Evolutionary conservation across 768 basidiomycete genomes (phyloP).

Genomic region (Cantharellus anzutake): DNA sequence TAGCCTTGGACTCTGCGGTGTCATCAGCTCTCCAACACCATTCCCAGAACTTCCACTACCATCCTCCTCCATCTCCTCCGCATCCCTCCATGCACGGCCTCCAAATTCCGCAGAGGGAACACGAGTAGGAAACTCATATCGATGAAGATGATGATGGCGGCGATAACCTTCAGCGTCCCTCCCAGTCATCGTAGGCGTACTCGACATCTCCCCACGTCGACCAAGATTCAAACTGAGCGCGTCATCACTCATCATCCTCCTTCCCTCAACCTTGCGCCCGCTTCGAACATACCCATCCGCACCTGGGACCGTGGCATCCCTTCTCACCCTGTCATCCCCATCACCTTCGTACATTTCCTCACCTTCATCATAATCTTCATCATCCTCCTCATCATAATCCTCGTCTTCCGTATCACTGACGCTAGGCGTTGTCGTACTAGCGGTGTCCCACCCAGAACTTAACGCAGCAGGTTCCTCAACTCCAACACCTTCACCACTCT

Average conservation of each 20-base stretch:
- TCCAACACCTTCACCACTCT: background rate
- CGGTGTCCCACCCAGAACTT: background rate
- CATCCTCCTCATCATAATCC: background rate
- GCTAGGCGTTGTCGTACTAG: background rate
- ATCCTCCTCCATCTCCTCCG: background rate
- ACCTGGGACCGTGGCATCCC: conserved; percentile 22
- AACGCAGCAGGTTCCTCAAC: conserved; percentile 17
- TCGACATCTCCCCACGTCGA: background rate
- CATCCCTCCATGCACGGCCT: background rate
- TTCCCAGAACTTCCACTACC: background rate
- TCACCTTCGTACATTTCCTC: conserved; percentile 21
- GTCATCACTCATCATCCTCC: background rate
- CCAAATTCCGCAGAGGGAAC: background rate
- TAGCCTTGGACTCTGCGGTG: conserved; percentile 19
- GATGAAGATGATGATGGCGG: background rate
- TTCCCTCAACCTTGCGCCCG: background rate
- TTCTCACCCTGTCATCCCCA: conserved; percentile 18
- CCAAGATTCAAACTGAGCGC: background rate
- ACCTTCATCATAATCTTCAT: conserved; percentile 9
- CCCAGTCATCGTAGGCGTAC: background rate
- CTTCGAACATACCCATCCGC: background rate
- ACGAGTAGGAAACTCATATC: background rate
- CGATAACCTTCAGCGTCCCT: background rate
- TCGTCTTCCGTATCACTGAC: background rate
- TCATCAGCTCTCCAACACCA: background rate